Base-by-base conservation (phyloP, 345 rosid species). In the Lumnitzera littorea region DNA sequence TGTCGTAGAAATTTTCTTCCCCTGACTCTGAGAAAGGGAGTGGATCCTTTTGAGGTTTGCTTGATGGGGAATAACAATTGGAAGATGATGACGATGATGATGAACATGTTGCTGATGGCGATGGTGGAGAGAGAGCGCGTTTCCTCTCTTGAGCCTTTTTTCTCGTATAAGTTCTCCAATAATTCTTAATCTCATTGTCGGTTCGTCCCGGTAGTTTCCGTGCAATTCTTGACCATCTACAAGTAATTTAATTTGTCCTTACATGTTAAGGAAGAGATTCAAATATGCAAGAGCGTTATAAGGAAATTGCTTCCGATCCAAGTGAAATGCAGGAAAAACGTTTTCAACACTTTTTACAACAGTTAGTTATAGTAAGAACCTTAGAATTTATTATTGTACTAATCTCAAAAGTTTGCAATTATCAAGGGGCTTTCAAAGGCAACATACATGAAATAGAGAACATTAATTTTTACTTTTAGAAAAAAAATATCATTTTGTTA, bases 141-240 rank as follows among this genome's bases (percentile, higher is more conserved):
- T 86, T 90, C 74, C 68, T 84, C 62, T 80, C 89, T 69, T 94
- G 99, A 65, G 97, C 88, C 69, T 83, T 74, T 78, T 88, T 90
- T 69, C 97, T 60, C 86, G 66, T 86, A 65, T 90, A 95, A 54
- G 97, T 88, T 70, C 99, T 82, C 99, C 97, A 94, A 31, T 86
- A 94, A 60, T 94, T 94, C 85, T 94, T 94, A 25, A 94, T 94
- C 80, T 94, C 97, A 56, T 94, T 94, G 61, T 94, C 99, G 10
- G 99, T 94, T 17, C 99, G 75, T 57, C 99, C 97, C 1, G 99
- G 99, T 64, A 94, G 67, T 71, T 79, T 94, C 25, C 87, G 78
- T 48, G 99, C 99, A 72, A 94, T 94, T 67, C 88, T 90, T 1
- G 99, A 90, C 99, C 99, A 94, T 73, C 99, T 90, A 74, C 77